These are phyloP conservation scores for Sphaerostilbella broomeana DNA, from an alignment of 2,329 filamentous ascomycete genomes.

Conservation along the genomic window DNA sequence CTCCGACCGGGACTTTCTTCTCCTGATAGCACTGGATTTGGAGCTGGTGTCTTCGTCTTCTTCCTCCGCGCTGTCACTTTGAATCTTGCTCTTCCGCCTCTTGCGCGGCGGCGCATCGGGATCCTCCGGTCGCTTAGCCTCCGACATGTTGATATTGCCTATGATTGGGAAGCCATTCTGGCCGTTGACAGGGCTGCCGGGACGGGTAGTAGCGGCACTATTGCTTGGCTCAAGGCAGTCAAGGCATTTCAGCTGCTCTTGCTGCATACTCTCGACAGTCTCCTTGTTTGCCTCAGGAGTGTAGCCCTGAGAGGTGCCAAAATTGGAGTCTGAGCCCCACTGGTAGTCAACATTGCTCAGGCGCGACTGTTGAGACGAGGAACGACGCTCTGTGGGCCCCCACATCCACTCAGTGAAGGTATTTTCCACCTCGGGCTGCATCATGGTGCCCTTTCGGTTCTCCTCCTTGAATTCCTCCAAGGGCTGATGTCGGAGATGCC, in stretches of 20 bases:
- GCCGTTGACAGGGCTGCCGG: constrained; percentile 44
- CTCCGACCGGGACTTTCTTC: constrained; percentile 43
- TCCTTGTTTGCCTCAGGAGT: constrained; percentile 50
- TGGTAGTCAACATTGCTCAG: constrained; percentile 42
- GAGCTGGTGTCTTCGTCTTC: constrained; percentile 31
- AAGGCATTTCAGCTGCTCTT: constrained; percentile 49
- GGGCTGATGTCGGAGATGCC: constrained; percentile 37
- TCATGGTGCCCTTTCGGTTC: constrained; percentile 28
- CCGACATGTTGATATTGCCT: constrained; percentile 15
- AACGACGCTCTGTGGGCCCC: constrained; percentile 23
- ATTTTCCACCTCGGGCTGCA: constrained; percentile 26
- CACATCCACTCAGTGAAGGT: constrained; percentile 39
- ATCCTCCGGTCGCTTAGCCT: constrained; percentile 30
- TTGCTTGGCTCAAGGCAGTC: constrained; percentile 50
- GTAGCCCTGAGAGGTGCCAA: constrained; percentile 52
- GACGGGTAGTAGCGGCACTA: constrained; percentile 54
- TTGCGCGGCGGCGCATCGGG: constrained; percentile 41
- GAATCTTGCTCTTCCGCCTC: constrained; percentile 47
- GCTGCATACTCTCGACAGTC: constrained; percentile 50
- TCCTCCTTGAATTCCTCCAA: constrained; percentile 38
- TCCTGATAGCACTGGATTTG: constrained; percentile 34
- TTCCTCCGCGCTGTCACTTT: constrained; percentile 36
- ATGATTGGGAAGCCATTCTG: constrained; percentile 2
- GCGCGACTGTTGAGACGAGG: too few relatives aligned
- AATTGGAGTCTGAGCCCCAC: constrained; percentile 65